phyloP scores from a whole-genome alignment of 1,284 basidiomycete genomes.

The Apiotrichum porosum region DNA sequence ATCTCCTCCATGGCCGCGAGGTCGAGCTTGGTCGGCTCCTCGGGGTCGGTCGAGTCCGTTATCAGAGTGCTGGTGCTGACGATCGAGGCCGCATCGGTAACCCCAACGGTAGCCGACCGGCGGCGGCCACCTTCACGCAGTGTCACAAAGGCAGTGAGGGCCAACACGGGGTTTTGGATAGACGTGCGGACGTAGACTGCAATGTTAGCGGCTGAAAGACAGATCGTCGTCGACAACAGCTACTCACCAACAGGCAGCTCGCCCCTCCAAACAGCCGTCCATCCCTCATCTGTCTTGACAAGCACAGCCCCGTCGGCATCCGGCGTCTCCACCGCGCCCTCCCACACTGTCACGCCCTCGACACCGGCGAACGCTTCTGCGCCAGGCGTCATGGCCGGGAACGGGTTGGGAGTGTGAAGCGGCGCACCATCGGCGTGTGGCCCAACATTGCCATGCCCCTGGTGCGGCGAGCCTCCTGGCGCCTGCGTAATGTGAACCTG shows the following conservation, averaged over 20 bases:
- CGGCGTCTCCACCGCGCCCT: conserved; percentile 30
- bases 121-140: conserved; percentile 51
- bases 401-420: conserved; percentile 1
- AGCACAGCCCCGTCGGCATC: conserved; percentile 42
- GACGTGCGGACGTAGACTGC: conserved; percentile 61
- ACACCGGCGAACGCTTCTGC: conserved; percentile 68
- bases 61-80: conserved; percentile 17
- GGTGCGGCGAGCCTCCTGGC: too few species aligned
- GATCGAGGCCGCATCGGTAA: conserved; percentile 24
- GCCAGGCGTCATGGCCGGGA: conserved; percentile 56
- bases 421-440: too few species aligned
- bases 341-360: conserved; percentile 67
- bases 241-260: conserved; percentile 68
- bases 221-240: too few species aligned
- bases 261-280: conserved; percentile 71
- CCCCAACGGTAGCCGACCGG: conserved; percentile 10
- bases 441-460: too few species aligned
- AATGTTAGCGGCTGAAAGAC: not conserved
- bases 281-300: conserved; percentile 59
- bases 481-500: too few species aligned
- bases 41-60: conserved; percentile 17
- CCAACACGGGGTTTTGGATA: conserved; percentile 67
- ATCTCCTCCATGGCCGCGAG: conserved; percentile 64
- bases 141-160: conserved; percentile 72
- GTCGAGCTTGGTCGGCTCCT: conserved; percentile 20